Percentiles rank a stretch among this genome's conserved stretches.
Conservation (phyloP, 2,329 filamentous ascomycete genomes). For the Aureobasidium melanogenum region DNA sequence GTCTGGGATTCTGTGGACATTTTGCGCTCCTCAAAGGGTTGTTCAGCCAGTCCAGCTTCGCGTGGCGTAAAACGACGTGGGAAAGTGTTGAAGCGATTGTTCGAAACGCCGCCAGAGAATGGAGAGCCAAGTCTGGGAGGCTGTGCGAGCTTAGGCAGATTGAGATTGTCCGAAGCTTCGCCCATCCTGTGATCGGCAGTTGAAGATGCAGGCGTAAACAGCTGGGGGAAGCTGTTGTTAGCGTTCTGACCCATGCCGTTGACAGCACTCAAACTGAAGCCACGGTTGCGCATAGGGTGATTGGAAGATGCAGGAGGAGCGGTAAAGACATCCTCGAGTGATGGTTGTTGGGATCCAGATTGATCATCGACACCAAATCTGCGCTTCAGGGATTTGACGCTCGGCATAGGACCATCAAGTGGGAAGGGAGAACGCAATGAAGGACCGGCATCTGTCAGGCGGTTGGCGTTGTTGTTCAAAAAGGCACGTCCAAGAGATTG, state of each 20-base stretch:
- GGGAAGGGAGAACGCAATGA: constrained; percentile 45
- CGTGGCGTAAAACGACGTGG: constrained; percentile 33
- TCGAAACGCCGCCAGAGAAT: constrained; percentile 31
- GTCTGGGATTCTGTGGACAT: background rate
- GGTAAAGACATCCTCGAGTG: constrained; percentile 38
- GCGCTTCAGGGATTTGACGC: constrained; percentile 47
- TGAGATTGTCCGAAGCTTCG: constrained; percentile 15
- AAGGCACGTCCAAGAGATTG: constrained; percentile 25
- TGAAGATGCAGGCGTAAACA: constrained; percentile 42
- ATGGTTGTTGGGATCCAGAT: constrained; percentile 32
- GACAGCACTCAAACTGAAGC: constrained; percentile 52
- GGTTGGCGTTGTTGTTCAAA: constrained; percentile 17
- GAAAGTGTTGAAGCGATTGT: constrained; percentile 36
- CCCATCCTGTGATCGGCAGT: constrained; percentile 17
- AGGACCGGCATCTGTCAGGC: constrained; percentile 15
- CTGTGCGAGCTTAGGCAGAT: constrained; percentile 15
- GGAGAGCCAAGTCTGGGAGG: constrained; percentile 40
- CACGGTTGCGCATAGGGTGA: constrained; percentile 50
- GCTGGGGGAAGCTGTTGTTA: constrained; percentile 35
- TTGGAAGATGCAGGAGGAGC: constrained; percentile 37
- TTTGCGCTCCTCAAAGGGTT: constrained; percentile 7
- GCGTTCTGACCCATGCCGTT: constrained; percentile 33
- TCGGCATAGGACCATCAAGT: constrained; percentile 43
- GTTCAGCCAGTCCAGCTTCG: constrained; percentile 17
- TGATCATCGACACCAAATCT: constrained; percentile 44